Percentiles rank a stretch among this genome's conserved stretches.
phyloP scores from a whole-genome alignment of 1,139 yeast species.

The Taphrina flavorubra region DNA sequence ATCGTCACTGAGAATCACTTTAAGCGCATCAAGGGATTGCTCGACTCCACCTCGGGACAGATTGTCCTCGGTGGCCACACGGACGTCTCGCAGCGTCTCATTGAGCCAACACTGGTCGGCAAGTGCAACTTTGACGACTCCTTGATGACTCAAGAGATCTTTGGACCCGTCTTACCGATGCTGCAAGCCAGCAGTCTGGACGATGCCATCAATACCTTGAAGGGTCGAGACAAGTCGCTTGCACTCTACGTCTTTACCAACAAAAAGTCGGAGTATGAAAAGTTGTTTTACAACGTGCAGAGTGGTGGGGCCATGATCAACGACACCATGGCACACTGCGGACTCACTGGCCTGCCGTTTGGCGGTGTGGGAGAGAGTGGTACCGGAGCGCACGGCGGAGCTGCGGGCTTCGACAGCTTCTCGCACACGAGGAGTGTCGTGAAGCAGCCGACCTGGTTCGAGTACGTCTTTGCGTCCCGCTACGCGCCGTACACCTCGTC shows the following conservation, averaged over 20 bases:
- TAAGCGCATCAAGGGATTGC: slow-evolving; percentile 57
- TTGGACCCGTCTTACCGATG: slow-evolving; percentile 86
- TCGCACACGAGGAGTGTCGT: slow-evolving; percentile 76
- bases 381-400: slow-evolving; percentile 73
- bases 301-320: slow-evolving; percentile 78
- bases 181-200: slow-evolving; percentile 61
- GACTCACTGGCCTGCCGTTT: slow-evolving; percentile 75
- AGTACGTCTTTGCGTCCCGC: slow-evolving; percentile 28
- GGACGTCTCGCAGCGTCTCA: slow-evolving; percentile 56
- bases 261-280: slow-evolving; percentile 58
- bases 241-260: slow-evolving; percentile 70
- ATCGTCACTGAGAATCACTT: slow-evolving; percentile 68
- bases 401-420: slow-evolving; percentile 71
- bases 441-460: slow-evolving; percentile 48
- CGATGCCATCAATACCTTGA: slow-evolving; percentile 59
- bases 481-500: slow-evolving; percentile 37
- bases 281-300: slow-evolving; percentile 62
- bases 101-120: slow-evolving; percentile 76
- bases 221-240: slow-evolving; percentile 80
- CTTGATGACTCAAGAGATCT: slow-evolving; percentile 75
- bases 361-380: slow-evolving; percentile 94
- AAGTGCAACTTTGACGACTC: slow-evolving; percentile 70
- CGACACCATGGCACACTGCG: slow-evolving; percentile 77
- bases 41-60: slow-evolving; percentile 64
- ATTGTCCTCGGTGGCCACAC: slow-evolving; percentile 63